Base-by-base conservation (phyloP, 768 basidiomycete genomes). In the Omphalotus guepiniiformis region DNA sequence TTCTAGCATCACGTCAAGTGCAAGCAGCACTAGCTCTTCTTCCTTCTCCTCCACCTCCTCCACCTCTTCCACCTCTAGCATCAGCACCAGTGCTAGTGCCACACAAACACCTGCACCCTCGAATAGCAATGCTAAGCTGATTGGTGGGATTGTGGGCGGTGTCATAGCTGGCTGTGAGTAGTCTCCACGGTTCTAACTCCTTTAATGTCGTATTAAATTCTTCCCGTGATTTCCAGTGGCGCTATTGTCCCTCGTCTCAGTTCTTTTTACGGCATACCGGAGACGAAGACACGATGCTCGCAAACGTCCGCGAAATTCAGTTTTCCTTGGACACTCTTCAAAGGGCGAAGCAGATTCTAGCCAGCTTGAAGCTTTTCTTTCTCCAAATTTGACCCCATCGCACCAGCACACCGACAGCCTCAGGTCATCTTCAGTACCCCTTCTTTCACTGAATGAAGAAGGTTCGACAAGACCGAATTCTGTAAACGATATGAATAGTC, bases 81-180 rank as follows among this genome's bases (percentile, higher is more conserved):
- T n/a, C 16, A 29, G 22, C 7, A 35, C 44, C 7, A 48, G 45
- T 47, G 35, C 45, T 8, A 25, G 30, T 19, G 35, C 39, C 6
- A 16, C n/a, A 9, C 18, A 36, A 27, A 39, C 47, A 28, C 22
- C 16, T 26, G n/a, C 38, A 23, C 21, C 6, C 18, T 23, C 47
- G 32, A n/a, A 22, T 32, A 32, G 32, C 30, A 16, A 18, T 46
- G n/a, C 37, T 25, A 6, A 39, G 38, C 16, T 13, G 18, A n/a
- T 48, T 27, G 23, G 47, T n/a, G 11, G 35, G 22, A 29, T 36
- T n/a, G 30, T 41, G 37, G 47, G 47, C 9, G 36, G 30, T 13
- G 39, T 40, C 12, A 28, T 48, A 26, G 47, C n/a, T 26, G 35
- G n/a, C 7, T 9, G 47, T 48, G 28, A 15, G 47, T 48, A 8